Conservation (phyloP, 2,329 filamentous ascomycete genomes). For the Sclerotinia subarctica region DNA sequence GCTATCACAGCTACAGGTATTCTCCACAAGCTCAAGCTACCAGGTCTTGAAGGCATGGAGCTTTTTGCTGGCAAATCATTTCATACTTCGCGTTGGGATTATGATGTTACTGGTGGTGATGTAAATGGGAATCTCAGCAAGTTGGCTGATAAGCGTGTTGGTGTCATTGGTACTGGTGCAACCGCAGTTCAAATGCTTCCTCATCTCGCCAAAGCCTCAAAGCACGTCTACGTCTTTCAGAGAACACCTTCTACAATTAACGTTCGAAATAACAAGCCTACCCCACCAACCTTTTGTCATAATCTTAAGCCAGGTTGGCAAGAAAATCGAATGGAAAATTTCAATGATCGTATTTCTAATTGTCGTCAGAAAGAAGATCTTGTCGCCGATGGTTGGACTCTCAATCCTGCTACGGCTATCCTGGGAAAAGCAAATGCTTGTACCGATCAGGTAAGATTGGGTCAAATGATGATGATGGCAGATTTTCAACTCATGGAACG, state of each 20-base stretch:
- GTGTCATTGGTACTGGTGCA: constrained; percentile 57
- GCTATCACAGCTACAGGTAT: constrained; percentile 58
- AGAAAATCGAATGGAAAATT: constrained; percentile 20
- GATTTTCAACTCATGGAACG: constrained; percentile 20
- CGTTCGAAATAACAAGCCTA: constrained; percentile 48
- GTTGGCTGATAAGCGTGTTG: constrained; percentile 52
- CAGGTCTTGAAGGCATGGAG: constrained; percentile 45
- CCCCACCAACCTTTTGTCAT: constrained; percentile 38
- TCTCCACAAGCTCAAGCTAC: constrained; percentile 55
- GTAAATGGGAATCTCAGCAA: constrained; percentile 31
- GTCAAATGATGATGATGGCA: constrained; percentile 16
- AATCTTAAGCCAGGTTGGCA: constrained; percentile 24
- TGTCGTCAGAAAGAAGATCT: constrained; percentile 49
- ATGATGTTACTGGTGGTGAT: constrained; percentile 44
- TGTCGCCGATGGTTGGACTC: constrained; percentile 53
- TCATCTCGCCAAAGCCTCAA: constrained; percentile 50
- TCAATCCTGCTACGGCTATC: constrained; percentile 36
- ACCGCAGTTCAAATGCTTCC: constrained; percentile 59
- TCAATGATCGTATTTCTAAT: constrained; percentile 43
- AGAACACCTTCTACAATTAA: constrained; percentile 59
- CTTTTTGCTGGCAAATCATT: constrained; percentile 46
- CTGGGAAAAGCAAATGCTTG: constrained; percentile 35
- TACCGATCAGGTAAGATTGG: constrained; percentile 6
- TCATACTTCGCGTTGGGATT: constrained; percentile 59
- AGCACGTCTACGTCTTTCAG: constrained; percentile 53